Percentiles rank a stretch among this genome's conserved stretches.
Conservation (phyloP, 257 asterid species). For the Cordia subcordata region DNA sequence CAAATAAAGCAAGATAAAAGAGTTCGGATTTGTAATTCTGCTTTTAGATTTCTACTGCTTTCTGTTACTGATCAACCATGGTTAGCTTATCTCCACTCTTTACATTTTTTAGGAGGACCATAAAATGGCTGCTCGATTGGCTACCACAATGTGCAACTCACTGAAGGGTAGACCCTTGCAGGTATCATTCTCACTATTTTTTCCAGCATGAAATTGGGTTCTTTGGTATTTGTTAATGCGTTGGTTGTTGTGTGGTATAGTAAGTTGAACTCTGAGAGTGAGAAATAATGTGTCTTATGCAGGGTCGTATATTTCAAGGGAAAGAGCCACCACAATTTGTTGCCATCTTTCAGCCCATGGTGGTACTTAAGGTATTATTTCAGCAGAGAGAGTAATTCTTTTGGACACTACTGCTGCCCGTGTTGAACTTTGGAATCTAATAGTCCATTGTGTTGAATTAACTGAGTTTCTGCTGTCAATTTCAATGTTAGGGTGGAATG, state of each 20-base stretch:
- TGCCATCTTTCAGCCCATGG: slow-evolving; percentile 92
- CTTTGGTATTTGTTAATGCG: neutral
- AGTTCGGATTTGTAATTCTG: too few relatives aligned
- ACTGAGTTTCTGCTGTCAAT: neutral
- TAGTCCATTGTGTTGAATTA: neutral
- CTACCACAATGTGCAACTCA: slow-evolving; percentile 71
- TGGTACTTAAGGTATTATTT: slow-evolving; percentile 76
- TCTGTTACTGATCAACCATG: too few relatives aligned
- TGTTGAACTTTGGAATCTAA: too few relatives aligned
- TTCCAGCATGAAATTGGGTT: neutral
- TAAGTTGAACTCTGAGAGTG: too few relatives aligned
- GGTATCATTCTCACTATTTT: slow-evolving; percentile 36
- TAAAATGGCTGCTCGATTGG: slow-evolving; percentile 51
- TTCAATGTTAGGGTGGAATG: slow-evolving; percentile 67
- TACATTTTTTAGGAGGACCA: slow-evolving; percentile 70
- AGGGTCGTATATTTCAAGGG: slow-evolving; percentile 94
- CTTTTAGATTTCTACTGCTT: too few relatives aligned
- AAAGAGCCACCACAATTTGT: slow-evolving; percentile 97
- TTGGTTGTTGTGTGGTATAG: too few relatives aligned
- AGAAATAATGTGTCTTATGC: slow-evolving; percentile 21
- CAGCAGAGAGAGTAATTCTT: neutral
- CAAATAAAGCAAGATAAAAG: too few relatives aligned
- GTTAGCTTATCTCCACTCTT: neutral
- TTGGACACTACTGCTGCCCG: too few relatives aligned
- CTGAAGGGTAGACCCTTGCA: slow-evolving; percentile 89